phyloP scores from a whole-genome alignment of 2,329 filamentous ascomycete genomes.

The Hypoxylon sp. region DNA sequence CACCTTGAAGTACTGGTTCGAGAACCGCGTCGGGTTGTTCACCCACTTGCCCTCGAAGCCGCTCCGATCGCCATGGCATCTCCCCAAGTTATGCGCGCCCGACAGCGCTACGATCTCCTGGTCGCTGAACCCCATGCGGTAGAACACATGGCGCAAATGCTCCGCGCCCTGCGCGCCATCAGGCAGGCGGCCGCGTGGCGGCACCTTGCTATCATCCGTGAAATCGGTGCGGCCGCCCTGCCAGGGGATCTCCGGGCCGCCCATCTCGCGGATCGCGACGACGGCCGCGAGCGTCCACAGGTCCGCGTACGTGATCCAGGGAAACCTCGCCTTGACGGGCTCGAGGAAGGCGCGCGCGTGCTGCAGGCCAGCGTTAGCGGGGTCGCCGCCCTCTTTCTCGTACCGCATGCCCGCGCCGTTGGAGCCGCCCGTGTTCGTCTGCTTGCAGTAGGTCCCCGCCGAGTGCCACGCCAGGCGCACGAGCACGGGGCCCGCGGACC shows the following conservation, averaged over 20 bases:
- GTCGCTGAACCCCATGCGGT: conserved; percentile 97
- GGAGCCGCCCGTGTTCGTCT: conserved; percentile 72
- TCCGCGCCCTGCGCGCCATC: conserved; percentile 83
- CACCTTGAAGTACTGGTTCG: conserved; percentile 57
- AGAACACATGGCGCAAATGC: conserved; percentile 91
- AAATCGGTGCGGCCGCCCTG: conserved; percentile 72
- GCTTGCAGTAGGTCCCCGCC: conserved; percentile 72
- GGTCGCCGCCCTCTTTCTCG: conserved; percentile 74
- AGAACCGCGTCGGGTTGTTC: conserved; percentile 57
- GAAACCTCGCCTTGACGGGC: conserved; percentile 70
- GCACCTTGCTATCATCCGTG: conserved; percentile 72
- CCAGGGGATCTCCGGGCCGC: conserved; percentile 71
- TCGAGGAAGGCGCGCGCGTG: conserved; percentile 75
- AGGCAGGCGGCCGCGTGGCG: conserved; percentile 73
- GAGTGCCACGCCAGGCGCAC: conserved; percentile 76
- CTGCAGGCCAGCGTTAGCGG: conserved; percentile 75
- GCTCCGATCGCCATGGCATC: conserved; percentile 65
- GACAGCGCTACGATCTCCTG: conserved; percentile 92
- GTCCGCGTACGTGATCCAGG: conserved; percentile 76
- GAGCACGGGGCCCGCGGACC: conserved; percentile 73
- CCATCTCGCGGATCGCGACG: conserved; percentile 72
- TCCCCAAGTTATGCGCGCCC: conserved; percentile 87
- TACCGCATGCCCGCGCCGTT: conserved; percentile 78
- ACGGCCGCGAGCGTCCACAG: conserved; percentile 75
- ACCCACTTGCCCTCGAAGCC: conserved; percentile 58